These are phyloP conservation scores for Urtica urens DNA, from an alignment of 306 rosid species.

Conservation along the genomic window DNA sequence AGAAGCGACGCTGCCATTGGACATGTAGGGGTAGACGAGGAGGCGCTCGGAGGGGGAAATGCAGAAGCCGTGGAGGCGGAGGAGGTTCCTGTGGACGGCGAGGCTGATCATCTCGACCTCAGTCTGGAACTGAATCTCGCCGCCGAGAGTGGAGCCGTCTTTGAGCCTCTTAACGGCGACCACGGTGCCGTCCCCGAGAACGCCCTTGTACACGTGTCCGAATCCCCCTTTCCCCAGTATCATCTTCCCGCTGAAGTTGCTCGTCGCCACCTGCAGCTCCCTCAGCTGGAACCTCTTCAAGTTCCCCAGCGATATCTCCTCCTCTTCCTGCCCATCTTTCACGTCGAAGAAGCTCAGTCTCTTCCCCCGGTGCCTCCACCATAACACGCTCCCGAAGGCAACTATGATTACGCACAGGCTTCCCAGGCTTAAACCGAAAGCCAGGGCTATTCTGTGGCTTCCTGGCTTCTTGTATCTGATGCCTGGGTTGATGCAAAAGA, in stretches of 20 bases:
- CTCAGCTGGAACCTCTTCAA: conserved; percentile 73
- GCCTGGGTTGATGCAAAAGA: conserved; percentile 39
- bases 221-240: conserved; percentile 88
- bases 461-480: conserved; percentile 41
- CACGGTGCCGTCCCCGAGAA: conserved; percentile 60
- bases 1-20: conserved; percentile 91
- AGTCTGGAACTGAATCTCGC: conserved; percentile 90
- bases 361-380: conserved; percentile 75
- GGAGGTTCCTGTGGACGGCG: conserved; percentile 87
- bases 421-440: conserved; percentile 78
- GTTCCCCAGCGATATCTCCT: conserved; percentile 82
- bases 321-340: conserved; percentile 49
- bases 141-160: conserved; percentile 68
- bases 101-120: conserved; percentile 97
- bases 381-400: conserved; percentile 59
- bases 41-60: conserved; percentile 71
- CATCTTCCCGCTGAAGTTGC: conserved; percentile 80
- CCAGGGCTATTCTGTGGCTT: conserved; percentile 67
- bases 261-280: conserved; percentile 79
- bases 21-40: conserved; percentile 85
- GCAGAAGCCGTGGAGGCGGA: conserved; percentile 71
- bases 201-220: conserved; percentile 89
- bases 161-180: conserved; percentile 92
- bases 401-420: conserved; percentile 66
- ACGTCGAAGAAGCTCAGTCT: conserved; percentile 74